phyloP scores from a whole-genome alignment of 2,329 filamentous ascomycete species.

The Dothistroma septosporum region DNA sequence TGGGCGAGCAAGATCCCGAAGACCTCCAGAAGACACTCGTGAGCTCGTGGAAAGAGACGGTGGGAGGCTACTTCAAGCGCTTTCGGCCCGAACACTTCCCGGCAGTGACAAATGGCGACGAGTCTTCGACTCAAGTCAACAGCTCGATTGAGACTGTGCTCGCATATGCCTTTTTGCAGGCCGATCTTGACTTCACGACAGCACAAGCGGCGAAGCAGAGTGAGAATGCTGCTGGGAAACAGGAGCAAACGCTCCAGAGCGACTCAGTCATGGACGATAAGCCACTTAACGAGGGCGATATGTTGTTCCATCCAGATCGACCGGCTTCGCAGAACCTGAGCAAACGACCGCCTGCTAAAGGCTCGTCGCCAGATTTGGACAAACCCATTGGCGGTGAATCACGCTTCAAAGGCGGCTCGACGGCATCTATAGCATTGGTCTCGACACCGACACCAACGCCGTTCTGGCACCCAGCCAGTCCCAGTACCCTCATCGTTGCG shows the following conservation, averaged over 20 bases:
- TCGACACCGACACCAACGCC: constrained; percentile 87
- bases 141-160: constrained; percentile 72
- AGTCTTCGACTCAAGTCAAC: constrained; percentile 29
- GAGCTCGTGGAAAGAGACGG: constrained; percentile 71
- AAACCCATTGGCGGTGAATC: constrained; percentile 65
- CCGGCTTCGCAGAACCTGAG: constrained; percentile 38
- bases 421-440: constrained; percentile 82
- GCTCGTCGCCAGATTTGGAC: constrained; percentile 50
- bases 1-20: constrained; percentile 58
- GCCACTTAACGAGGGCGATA: constrained; percentile 79
- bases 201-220: constrained; percentile 75
- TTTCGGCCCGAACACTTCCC: constrained; percentile 75
- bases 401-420: constrained; percentile 90
- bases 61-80: constrained; percentile 90
- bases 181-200: constrained; percentile 89
- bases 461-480: constrained; percentile 89
- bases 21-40: constrained; percentile 69
- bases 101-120: constrained; percentile 19
- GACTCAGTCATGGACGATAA: constrained; percentile 67
- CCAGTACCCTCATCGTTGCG: constrained; percentile 76
- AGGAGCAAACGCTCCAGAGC: constrained; percentile 11
- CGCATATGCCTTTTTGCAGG: constrained; percentile 87
- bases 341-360: constrained; percentile 28
- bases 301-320: constrained; percentile 62
- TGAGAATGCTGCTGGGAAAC: constrained; percentile 15